These are phyloP conservation scores for Rhodotorula graminis DNA, from an alignment of 768 basidiomycete species.

Conservation along the genomic window DNA sequence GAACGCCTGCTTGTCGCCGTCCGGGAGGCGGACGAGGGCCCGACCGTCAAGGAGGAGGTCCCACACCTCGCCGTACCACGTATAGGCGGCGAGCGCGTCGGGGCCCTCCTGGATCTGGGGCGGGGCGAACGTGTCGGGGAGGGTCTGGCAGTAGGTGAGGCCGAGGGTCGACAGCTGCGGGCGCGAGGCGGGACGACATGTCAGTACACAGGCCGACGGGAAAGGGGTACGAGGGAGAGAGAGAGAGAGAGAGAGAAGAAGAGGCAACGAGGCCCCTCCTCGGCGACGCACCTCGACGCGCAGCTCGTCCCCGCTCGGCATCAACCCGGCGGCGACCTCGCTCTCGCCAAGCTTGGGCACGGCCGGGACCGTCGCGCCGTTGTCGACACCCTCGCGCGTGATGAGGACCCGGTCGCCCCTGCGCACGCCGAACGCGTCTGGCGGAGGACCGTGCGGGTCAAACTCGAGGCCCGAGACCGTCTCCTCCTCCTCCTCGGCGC, in stretches of 20 bases:
- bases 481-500: conserved; percentile 50
- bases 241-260: not conserved
- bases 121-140: conserved; percentile 7
- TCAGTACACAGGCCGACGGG: no score
- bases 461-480: conserved; percentile 79
- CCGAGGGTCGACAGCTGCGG: conserved; percentile 32
- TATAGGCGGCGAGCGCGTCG: conserved; percentile 44
- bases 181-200: not conserved
- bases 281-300: conserved; percentile 16
- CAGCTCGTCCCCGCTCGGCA: conserved; percentile 22
- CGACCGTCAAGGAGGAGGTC: conserved; percentile 54
- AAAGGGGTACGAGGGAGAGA: no score
- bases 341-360: conserved; percentile 82
- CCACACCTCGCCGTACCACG: conserved; percentile 84
- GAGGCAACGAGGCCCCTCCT: no score
- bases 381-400: conserved; percentile 58
- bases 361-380: conserved; percentile 63
- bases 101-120: conserved; percentile 1
- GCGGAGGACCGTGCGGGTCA: conserved; percentile 66
- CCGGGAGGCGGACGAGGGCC: conserved; percentile 50
- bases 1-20: conserved; percentile 53
- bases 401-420: conserved; percentile 81
- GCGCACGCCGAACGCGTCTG: conserved; percentile 61
- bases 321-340: conserved; percentile 56
- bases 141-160: conserved; percentile 14